Base-by-base conservation (phyloP, 371 early-diverging fungal genomes). In the Mucor piriformis region DNA sequence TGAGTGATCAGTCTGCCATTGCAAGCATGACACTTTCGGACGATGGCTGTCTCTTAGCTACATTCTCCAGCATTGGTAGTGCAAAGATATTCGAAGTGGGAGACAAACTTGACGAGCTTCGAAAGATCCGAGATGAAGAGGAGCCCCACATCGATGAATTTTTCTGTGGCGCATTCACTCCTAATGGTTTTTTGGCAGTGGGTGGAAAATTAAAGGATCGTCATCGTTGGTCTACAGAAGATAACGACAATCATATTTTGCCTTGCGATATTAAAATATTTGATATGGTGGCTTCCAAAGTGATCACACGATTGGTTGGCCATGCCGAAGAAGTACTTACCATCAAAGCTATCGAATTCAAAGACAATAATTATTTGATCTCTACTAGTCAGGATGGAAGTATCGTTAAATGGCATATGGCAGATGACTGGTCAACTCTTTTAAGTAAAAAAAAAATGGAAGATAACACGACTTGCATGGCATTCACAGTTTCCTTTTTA, bases 301-400 rank as follows among this genome's bases (percentile, higher is more conserved):
- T 93, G 2, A 77, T 92, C 10, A 67, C 73, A 24, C 76, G 70
- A 50, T 73, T 93, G 16, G 82, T 88, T 46, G 93, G 93, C 0
- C 96, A 95, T 63, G 71, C 81, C 1, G 95, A 95, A 67, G 96
- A 95, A 65, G 79, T 95, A 16, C 64, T 95, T 27, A 87, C 88
- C 50, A 81, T 94, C 50, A 93, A 95, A 70, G 70, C 70, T 37
- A 77, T 92, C 1, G 68, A 76, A 23, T 95, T 85, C 61, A 84
- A 88, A 50, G 91, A 86, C 13, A 83, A 88, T 24, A 83, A 88
- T 61, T 95, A 95, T 64, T 84, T 77, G 57, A 76, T 95, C 7
- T 87, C 93, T 1, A 91, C 93, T 0, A 93, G 95, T 69, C 95
- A 95, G 70, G 96, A 95, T 72, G 96, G 96, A 5, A 90, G 89